A percentile compares a stretch with the other conserved stretches of the same genome.
Evolutionary conservation across 495 filamentous ascomycete genomes (phyloP).

Genomic region (Arthonia radiata): DNA sequence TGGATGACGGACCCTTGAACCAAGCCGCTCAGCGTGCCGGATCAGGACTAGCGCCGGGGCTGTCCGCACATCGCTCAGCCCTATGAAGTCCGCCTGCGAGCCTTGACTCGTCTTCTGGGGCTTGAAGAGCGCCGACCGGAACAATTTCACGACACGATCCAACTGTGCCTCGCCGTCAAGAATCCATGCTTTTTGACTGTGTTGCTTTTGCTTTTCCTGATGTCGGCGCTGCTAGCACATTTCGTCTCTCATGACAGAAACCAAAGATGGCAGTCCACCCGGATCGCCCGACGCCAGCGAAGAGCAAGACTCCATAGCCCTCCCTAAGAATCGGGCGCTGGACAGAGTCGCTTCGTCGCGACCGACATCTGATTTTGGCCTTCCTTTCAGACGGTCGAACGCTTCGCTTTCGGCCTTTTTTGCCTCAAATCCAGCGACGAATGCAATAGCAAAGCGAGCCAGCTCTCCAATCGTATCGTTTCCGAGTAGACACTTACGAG

Average conservation of each 20-base stretch:
- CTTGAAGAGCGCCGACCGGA: too few relatives aligned
- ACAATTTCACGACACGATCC: too few relatives aligned
- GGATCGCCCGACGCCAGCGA: slow-evolving; percentile 34
- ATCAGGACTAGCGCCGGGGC: too few relatives aligned
- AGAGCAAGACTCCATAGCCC: slow-evolving; percentile 22
- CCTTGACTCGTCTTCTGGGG: too few relatives aligned
- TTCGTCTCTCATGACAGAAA: slow-evolving; percentile 35
- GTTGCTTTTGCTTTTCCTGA: too few relatives aligned
- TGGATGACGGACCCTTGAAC: too few relatives aligned
- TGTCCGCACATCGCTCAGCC: too few relatives aligned
- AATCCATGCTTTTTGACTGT: too few relatives aligned
- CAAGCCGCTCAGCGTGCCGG: too few relatives aligned
- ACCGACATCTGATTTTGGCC: neutral
- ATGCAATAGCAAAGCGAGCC: slow-evolving; percentile 1
- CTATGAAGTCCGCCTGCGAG: too few relatives aligned
- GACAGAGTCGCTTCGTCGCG: slow-evolving; percentile 16
- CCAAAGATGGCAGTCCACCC: slow-evolving; percentile 33
- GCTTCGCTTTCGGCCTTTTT: slow-evolving; percentile 17
- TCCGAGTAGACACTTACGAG: neutral
- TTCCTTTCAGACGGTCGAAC: slow-evolving; percentile 17
- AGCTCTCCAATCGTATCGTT: neutral
- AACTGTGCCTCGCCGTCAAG: too few relatives aligned
- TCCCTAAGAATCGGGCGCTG: slow-evolving; percentile 25
- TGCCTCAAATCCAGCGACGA: slow-evolving; percentile 10
- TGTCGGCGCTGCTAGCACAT: too few relatives aligned